A percentile compares a stretch with the other conserved stretches of the same genome.
phyloP scores from a whole-genome alignment of 1,139 yeast species.

The Martiniozyma asiatica region DNA sequence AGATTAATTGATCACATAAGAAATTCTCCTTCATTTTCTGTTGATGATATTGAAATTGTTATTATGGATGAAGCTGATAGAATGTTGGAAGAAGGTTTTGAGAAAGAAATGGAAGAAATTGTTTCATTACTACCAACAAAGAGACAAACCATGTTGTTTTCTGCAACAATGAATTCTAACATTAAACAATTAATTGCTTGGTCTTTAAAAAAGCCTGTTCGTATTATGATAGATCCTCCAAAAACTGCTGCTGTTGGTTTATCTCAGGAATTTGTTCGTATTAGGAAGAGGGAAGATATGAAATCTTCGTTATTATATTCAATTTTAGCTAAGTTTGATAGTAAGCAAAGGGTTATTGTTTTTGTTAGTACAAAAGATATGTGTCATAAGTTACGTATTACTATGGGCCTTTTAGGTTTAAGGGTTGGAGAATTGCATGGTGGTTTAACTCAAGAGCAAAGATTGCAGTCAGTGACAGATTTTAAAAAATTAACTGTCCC shows the following conservation, averaged over 20 bases:
- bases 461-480: slow-evolving; percentile 69
- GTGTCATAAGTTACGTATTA: slow-evolving; percentile 76
- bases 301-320: slow-evolving; percentile 76
- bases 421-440: slow-evolving; percentile 92
- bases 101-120: slow-evolving; percentile 84
- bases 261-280: slow-evolving; percentile 86
- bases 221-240: slow-evolving; percentile 95
- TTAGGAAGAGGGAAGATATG: slow-evolving; percentile 75
- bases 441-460: slow-evolving; percentile 87
- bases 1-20: slow-evolving; percentile 93
- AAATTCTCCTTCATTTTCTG: slow-evolving; percentile 86
- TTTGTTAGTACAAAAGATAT: slow-evolving; percentile 84
- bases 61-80: slow-evolving; percentile 98
- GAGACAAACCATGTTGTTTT: slow-evolving; percentile 86
- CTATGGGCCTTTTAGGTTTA: slow-evolving; percentile 78
- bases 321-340: slow-evolving; percentile 54
- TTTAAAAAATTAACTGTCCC: slow-evolving; percentile 79
- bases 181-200: slow-evolving; percentile 80
- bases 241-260: slow-evolving; percentile 82
- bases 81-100: slow-evolving; percentile 98
- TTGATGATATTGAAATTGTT: slow-evolving; percentile 81
- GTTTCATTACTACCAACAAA: slow-evolving; percentile 75
- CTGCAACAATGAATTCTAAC: slow-evolving; percentile 95
- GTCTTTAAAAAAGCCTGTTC: slow-evolving; percentile 78
- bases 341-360: slow-evolving; percentile 60